Evolutionary conservation across 306 rosid species (phyloP), one percentile per base, ranked within the genome.

Genomic region (Dalbergia cultrata): DNA sequence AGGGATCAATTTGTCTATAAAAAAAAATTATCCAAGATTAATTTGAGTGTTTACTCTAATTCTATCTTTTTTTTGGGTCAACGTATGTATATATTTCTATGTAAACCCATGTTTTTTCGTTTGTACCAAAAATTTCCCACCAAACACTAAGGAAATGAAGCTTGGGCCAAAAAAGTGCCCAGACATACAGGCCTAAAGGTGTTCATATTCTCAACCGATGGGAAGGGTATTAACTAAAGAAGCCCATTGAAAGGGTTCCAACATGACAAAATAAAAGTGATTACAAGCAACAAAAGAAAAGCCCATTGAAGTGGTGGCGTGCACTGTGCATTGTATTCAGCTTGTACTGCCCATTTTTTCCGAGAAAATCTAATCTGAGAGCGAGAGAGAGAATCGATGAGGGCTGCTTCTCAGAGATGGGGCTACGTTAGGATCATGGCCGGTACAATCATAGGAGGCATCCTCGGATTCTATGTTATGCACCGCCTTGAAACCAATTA

Each of bases 401-500:
- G 45, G 39, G 17, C 57, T 33, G 69, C 79, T 62, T 86, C 96
- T 16, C 87, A 85, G 67, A 83, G 67, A 73, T 93, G 97, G 98
- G 97, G 83, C n/a, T 93, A 89, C 62, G 59, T 89, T 68, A 83
- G 97, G 80, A 91, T 94, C 87, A 89, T 92, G 69, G 16, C 83
- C 58, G 98, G 98, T 17, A 91, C 95, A 26, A 85, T 91, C 66
- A 7, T 87, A 9, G 97, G 95, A 59, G 95, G 95, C 71, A 77
- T 83, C 65, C 91, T 95, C 67, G 97, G 97, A 77, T 95, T 95
- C 92, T 95, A 95, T 54, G 93, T 87, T 68, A 95, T 93, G 97
- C 95, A 93, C 76, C 93, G 90, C 49, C 8, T 86, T 26, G 98
- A 93, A 85, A 72, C 31, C 14, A 79, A 85, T 81, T 93, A 93